A percentile compares a stretch with the other conserved stretches of the same genome.
Evolutionary conservation across 805 yeast genomes (phyloP).

Genomic region (Clavispora santaluciae): DNA sequence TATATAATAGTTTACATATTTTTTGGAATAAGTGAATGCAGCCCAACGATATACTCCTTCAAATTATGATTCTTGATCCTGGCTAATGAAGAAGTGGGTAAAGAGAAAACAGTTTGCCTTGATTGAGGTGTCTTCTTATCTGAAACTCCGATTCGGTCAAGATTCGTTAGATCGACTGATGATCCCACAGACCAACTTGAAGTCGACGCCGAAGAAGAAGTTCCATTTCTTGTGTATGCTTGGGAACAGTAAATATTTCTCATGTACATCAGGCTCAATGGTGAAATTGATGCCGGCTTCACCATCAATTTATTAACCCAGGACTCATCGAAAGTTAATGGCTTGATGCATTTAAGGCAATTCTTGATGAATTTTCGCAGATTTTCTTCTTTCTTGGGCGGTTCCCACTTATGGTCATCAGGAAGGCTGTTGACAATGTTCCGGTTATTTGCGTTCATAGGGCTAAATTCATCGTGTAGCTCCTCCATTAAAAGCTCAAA

Average conservation of each 20-base stretch:
- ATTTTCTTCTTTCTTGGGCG: conserved; percentile 32
- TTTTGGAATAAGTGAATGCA: conserved; percentile 13
- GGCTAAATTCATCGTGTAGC: conserved; percentile 1
- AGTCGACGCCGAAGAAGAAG: conserved; percentile 3
- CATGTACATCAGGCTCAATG: conserved; percentile 13
- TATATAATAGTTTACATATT: conserved; percentile 1
- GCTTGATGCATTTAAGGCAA: conserved; percentile 53
- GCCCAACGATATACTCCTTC: conserved; percentile 14
- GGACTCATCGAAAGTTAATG: conserved; percentile 45
- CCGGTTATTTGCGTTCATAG: not conserved
- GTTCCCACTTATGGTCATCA: conserved; percentile 42
- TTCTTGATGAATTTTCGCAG: conserved; percentile 43
- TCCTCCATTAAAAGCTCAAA: conserved; percentile 21
- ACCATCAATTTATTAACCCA: conserved; percentile 50
- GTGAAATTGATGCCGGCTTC: conserved; percentile 32
- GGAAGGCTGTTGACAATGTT: not conserved
- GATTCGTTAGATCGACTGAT: not conserved
- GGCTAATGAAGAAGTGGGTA: conserved; percentile 9
- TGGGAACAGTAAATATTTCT: not conserved
- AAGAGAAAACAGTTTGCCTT: conserved; percentile 2
- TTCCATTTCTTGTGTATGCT: not conserved
- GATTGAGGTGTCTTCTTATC: not conserved
- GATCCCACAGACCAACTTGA: not conserved
- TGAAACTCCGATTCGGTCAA: not conserved
- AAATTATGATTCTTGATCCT: conserved; percentile 13